Evolutionary conservation across 106 monocot species (phyloP).

Genomic region (Allium cepa): DNA sequence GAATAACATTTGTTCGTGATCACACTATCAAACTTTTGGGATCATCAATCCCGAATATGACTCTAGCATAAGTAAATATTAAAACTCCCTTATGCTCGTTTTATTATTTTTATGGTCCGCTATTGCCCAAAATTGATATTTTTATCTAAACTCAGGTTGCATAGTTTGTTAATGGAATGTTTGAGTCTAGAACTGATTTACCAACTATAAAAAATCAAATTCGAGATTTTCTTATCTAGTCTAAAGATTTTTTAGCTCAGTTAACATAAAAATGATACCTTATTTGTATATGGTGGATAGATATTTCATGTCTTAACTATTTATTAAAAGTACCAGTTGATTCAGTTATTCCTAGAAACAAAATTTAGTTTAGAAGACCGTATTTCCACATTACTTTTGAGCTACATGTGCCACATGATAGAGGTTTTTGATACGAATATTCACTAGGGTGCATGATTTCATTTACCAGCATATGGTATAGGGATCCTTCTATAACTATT

Average conservation of each 20-base stretch:
- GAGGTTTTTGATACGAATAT: no score
- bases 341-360: no score
- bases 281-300: background rate
- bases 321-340: background rate
- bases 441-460: no score
- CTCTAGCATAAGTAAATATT: conserved; percentile 48
- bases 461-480: no score
- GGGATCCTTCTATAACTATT: no score
- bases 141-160: conserved; percentile 41
- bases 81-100: background rate
- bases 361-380: no score
- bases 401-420: no score
- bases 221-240: conserved; percentile 85
- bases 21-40: conserved; percentile 85
- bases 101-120: background rate
- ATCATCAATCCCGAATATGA: conserved; percentile 92
- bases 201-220: conserved; percentile 76
- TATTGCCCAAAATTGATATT: background rate
- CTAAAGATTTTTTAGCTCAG: conserved; percentile 92
- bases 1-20: conserved; percentile 65
- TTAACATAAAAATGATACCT: conserved; percentile 16
- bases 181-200: conserved; percentile 66
- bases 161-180: conserved; percentile 74
- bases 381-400: no score
- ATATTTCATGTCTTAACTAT: background rate